phyloP scores from a whole-genome alignment of 371 early-diverging fungal species.

The Mitosporidium daphniae region DNA sequence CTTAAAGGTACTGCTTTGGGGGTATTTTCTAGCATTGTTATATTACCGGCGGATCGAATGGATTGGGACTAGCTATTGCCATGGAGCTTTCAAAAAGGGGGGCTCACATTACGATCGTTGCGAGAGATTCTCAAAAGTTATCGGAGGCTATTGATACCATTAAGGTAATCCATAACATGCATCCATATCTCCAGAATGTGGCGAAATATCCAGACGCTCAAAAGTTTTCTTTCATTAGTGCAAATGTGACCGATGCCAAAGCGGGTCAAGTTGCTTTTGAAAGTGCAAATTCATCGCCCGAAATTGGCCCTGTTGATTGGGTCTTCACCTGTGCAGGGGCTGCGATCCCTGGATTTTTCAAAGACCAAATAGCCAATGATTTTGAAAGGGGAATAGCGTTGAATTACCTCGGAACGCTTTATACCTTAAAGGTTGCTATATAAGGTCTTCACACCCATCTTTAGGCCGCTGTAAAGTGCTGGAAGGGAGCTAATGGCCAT shows the following conservation, averaged over 20 bases:
- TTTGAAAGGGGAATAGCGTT: conserved; percentile 19
- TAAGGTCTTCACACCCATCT: not conserved
- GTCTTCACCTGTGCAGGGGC: conserved; percentile 41
- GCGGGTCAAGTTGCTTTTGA: conserved; percentile 17
- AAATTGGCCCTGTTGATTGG: conserved; percentile 23
- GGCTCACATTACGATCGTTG: conserved; percentile 50
- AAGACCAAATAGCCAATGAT: conserved; percentile 19
- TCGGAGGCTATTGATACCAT: conserved; percentile 14
- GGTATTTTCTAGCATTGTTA: no score
- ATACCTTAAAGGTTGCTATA: conserved; percentile 12
- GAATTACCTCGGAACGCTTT: conserved; percentile 40
- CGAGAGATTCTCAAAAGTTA: conserved; percentile 19
- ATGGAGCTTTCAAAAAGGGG: conserved; percentile 23
- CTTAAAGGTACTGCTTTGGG: no score
- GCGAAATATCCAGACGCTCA: conserved; percentile 3
- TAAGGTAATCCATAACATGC: conserved; percentile 14
- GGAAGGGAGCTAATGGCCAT: no score
- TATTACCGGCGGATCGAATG: conserved; percentile 72
- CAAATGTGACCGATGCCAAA: conserved; percentile 16
- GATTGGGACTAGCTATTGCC: conserved; percentile 47
- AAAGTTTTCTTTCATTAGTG: conserved; percentile 4
- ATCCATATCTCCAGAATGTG: conserved; percentile 11
- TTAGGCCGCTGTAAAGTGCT: conserved; percentile 22
- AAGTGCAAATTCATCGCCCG: conserved; percentile 16
- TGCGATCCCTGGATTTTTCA: conserved; percentile 24